These are phyloP conservation scores for Peltaster fructicola DNA, from an alignment of 2,329 filamentous ascomycete species.

Conservation along the genomic window DNA sequence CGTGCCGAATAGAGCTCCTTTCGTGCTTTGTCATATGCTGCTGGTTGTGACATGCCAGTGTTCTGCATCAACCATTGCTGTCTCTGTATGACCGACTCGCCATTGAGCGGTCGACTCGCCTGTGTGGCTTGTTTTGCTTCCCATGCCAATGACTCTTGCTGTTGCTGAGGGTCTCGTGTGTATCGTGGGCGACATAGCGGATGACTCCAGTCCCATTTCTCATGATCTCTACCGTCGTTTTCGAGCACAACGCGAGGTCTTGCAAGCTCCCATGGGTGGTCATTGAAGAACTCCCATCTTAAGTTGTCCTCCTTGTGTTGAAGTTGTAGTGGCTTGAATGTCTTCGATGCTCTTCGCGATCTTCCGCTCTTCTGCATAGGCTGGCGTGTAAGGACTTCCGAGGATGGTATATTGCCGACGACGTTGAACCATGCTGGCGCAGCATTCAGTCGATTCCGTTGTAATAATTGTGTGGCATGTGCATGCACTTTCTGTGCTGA, in stretches of 20 bases:
- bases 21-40: conserved; percentile 73
- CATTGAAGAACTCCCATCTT: conserved; percentile 66
- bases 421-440: conserved; percentile 40
- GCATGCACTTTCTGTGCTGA: conserved; percentile 34
- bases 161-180: too few species aligned
- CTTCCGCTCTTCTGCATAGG: conserved; percentile 39
- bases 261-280: conserved; percentile 95
- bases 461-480: conserved; percentile 32
- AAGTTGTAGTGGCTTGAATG: conserved; percentile 67
- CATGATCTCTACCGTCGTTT: conserved; percentile 63
- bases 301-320: conserved; percentile 69
- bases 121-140: conserved; percentile 40
- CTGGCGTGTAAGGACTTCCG: conserved; percentile 41
- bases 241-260: conserved; percentile 74
- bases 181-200: conserved; percentile 4
- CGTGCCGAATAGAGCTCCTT: conserved; percentile 80
- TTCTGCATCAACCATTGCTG: conserved; percentile 66
- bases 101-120: conserved; percentile 56
- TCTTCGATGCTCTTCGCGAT: conserved; percentile 44
- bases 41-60: conserved; percentile 22
- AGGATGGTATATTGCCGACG: conserved; percentile 39
- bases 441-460: conserved; percentile 22
- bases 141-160: too few species aligned
- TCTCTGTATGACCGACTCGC: conserved; percentile 61
- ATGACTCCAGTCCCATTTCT: conserved; percentile 57